phyloP scores from a whole-genome alignment of 139 green algal genomes.

The Auxenochlorella pyrenoidosa region DNA sequence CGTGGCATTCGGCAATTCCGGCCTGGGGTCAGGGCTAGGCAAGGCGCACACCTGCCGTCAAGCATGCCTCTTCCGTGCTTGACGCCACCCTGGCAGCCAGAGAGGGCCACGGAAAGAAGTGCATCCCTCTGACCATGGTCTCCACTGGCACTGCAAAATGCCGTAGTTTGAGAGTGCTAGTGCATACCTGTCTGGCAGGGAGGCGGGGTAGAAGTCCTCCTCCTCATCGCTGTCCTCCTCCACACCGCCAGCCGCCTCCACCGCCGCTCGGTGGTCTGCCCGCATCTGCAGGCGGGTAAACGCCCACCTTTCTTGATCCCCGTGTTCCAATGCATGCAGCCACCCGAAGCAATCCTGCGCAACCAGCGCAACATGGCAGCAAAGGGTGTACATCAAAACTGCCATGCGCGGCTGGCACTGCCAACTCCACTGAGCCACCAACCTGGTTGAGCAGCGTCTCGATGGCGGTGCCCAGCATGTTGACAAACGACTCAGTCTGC shows the following conservation, averaged over 20 bases:
- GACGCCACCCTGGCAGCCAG: not conserved
- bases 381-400: too few species aligned
- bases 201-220: not conserved
- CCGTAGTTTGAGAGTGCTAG: not conserved
- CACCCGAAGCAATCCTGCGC: too few species aligned
- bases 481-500: slow-evolving; percentile 35
- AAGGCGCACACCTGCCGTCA: too few species aligned
- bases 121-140: too few species aligned
- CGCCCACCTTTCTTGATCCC: too few species aligned
- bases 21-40: too few species aligned
- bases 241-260: not conserved
- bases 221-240: not conserved
- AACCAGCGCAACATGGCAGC: too few species aligned
- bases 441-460: slow-evolving; percentile 24
- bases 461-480: slow-evolving; percentile 30
- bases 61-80: not conserved
- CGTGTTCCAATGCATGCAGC: too few species aligned
- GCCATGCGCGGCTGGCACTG: too few species aligned
- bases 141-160: not conserved
- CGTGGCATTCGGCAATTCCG: too few species aligned
- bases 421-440: not conserved
- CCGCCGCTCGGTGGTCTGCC: not conserved
- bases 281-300: not conserved
- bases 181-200: not conserved
- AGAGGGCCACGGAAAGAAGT: too few species aligned